Percentiles rank a stretch among this genome's conserved stretches.
phyloP scores from a whole-genome alignment of 331 rosid genomes.

The Stylosanthes scabra region DNA sequence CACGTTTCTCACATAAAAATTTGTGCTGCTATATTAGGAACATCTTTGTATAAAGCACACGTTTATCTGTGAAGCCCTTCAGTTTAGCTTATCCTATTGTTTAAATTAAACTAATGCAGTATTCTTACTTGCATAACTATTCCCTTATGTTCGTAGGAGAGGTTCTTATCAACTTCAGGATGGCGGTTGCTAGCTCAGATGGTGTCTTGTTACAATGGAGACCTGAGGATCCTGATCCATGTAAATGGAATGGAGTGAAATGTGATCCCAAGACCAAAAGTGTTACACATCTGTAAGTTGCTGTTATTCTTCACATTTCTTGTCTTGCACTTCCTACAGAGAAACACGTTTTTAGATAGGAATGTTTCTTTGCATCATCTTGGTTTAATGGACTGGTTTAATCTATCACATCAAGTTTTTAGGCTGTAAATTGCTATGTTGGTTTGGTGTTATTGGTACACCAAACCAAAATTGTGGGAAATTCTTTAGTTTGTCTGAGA shows the following conservation, averaged over 20 bases:
- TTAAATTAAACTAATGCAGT: not conserved
- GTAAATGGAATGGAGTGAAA: conserved; percentile 90
- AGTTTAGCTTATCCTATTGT: conserved; percentile 13
- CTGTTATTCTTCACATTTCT: conserved; percentile 21
- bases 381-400: conserved; percentile 29
- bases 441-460: conserved; percentile 1
- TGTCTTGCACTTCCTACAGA: conserved; percentile 29
- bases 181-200: conserved; percentile 79
- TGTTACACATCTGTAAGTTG: conserved; percentile 86
- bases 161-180: conserved; percentile 78
- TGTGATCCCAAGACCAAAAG: conserved; percentile 89
- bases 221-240: conserved; percentile 91
- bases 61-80: conserved; percentile 27
- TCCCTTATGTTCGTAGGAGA: conserved; percentile 66
- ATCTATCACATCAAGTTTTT: conserved; percentile 17
- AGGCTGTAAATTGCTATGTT: conserved; percentile 26
- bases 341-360: conserved; percentile 15
- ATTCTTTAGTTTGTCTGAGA: conserved; percentile 14
- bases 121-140: conserved; percentile 25
- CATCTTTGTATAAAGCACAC: not conserved
- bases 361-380: conserved; percentile 30
- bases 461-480: conserved; percentile 1
- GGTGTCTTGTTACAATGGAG: conserved; percentile 81
- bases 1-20: conserved; percentile 24
- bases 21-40: conserved; percentile 1